A percentile compares a stretch with the other conserved stretches of the same genome.
phyloP scores from a whole-genome alignment of 2,329 filamentous ascomycete genomes.

The Ophidiomyces ophidiicola region DNA sequence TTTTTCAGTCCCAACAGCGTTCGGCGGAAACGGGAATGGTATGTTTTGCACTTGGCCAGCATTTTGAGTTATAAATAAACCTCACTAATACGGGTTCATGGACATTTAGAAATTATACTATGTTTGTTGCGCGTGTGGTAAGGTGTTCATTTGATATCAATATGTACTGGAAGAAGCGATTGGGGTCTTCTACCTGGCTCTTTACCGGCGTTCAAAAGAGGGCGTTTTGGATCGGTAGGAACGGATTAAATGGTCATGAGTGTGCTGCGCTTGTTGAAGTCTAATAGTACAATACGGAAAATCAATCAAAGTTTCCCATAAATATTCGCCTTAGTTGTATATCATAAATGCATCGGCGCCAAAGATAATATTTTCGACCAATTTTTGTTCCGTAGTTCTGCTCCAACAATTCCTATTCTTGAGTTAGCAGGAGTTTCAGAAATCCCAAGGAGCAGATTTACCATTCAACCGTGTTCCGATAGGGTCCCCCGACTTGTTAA shows the following conservation, averaged over 20 bases:
- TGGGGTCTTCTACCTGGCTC: background rate
- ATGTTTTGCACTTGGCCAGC: too few species aligned
- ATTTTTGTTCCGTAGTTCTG: slow-evolving; percentile 78
- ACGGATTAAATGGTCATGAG: background rate
- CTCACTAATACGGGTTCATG: slow-evolving; percentile 15
- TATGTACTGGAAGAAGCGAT: background rate
- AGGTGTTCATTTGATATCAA: slow-evolving; percentile 53
- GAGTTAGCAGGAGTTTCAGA: slow-evolving; percentile 16
- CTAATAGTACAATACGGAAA: slow-evolving; percentile 5
- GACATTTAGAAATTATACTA: slow-evolving; percentile 69
- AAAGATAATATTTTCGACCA: slow-evolving; percentile 98
- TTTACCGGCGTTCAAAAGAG: slow-evolving; percentile 11
- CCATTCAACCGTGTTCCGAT: slow-evolving; percentile 85
- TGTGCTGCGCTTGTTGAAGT: background rate
- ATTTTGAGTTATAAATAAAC: background rate
- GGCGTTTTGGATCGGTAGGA: background rate
- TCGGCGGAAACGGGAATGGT: slow-evolving; percentile 98
- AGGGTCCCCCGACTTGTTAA: slow-evolving; percentile 94
- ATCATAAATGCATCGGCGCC: slow-evolving; percentile 68
- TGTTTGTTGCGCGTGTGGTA: slow-evolving; percentile 86
- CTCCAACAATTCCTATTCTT: slow-evolving; percentile 62
- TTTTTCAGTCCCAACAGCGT: slow-evolving; percentile 97
- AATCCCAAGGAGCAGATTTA: slow-evolving; percentile 23
- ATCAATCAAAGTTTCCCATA: slow-evolving; percentile 6
- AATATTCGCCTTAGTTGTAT: slow-evolving; percentile 14